Conservation (phyloP, 1,284 basidiomycete genomes). For the Afroboletus lepidellus region DNA sequence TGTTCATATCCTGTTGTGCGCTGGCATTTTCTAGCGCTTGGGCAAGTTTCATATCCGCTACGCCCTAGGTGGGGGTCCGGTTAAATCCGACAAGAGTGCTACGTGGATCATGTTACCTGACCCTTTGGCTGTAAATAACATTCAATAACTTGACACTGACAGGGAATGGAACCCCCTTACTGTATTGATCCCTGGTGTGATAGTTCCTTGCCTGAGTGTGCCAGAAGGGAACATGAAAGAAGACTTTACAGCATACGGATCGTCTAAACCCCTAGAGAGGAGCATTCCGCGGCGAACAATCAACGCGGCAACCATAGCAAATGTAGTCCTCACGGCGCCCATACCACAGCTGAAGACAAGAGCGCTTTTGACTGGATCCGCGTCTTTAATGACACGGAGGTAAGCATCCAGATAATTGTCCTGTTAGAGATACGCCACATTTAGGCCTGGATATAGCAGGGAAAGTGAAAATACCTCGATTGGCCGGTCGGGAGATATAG, state of each 20-base stretch:
- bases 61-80: conserved; percentile 34
- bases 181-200: conserved; percentile 43
- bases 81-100: background rate
- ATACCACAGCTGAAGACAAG: conserved; percentile 97
- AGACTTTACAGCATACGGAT: conserved; percentile 61
- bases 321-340: conserved; percentile 95
- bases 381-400: conserved; percentile 76
- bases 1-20: conserved; percentile 82
- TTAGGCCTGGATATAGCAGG: background rate
- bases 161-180: conserved; percentile 33
- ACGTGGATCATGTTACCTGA: conserved; percentile 23
- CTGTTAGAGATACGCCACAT: conserved; percentile 36
- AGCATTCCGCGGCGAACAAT: conserved; percentile 87
- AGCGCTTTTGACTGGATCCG: conserved; percentile 80
- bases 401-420: conserved; percentile 96
- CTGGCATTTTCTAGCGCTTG: conserved; percentile 74
- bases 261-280: conserved; percentile 71
- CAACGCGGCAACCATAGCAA: conserved; percentile 94
- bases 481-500: conserved; percentile 87
- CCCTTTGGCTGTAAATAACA: conserved; percentile 28
- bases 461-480: conserved; percentile 58
- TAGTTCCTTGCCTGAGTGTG: conserved; percentile 20
- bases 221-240: conserved; percentile 21
- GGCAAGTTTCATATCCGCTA: conserved; percentile 53
- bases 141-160: conserved; percentile 1